Evolutionary conservation across 129 eudicot species (phyloP), one percentile per base, ranked within the genome.

Genomic region (Chrysanthemum seticuspe): DNA sequence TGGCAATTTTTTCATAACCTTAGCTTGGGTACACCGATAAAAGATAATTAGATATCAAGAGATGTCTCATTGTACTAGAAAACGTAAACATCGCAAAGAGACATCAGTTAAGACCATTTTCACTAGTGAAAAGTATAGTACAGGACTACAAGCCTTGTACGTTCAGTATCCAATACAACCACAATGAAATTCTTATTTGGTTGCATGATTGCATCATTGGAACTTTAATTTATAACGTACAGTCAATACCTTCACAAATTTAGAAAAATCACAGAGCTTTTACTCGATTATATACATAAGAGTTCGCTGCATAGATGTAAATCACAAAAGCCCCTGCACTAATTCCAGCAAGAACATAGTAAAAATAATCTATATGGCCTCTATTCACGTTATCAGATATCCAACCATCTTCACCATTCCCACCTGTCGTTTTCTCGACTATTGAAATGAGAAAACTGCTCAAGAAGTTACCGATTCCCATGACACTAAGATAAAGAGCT

Each of bases 361-460:
- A 34, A 34, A 34, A 34, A 34, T 85, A 85, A 78, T 85, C 90
- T 15, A 88, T 56, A 70, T 88, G 95, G 11, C 80, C 95, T 8
- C 73, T 69, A 57, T 83, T 85, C 77, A 84, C 29, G 65, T 88
- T 76, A 63, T 79, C 83, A 2, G 85, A 15, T 65, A 85, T 81
- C 95, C 91, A 85, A 7, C 90, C 77, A 34, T 31, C 77, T 44
- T 45, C 59, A 14, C 77, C 88, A 13, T 64, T 65, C 55, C 50
- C 34, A 13, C 82, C 68, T 15, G 94, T 85, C 2, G 44, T 6
- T 47, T 56, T 55, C 77, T 85, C 67, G 15, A 85, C 75, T 8
- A 73, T 2, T 2, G 85, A 83, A 68, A 88, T 80, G 63, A 88
- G 67, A 45, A 85, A 74, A 80, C 95, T 83, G 80, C 95, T 88